Percentiles rank a stretch among this genome's conserved stretches.
These are phyloP conservation scores for Erythrophleum ivorense DNA, from an alignment of 331 rosid genomes.

Conservation along the genomic window DNA sequence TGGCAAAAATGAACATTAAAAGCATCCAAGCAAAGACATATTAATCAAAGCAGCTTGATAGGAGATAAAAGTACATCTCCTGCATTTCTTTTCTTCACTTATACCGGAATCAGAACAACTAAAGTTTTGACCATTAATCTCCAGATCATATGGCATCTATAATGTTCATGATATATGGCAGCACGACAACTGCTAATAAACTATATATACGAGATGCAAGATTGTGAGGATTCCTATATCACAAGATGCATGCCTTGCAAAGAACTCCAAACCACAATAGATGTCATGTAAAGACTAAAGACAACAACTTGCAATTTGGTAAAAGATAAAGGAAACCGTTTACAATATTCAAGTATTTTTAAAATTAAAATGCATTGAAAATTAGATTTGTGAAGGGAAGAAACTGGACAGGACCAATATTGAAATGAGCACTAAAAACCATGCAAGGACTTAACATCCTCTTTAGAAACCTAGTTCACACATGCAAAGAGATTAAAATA, in stretches of 20 bases:
- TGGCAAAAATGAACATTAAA: conserved; percentile 30
- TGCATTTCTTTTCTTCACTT: conserved; percentile 5
- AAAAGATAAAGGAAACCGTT: not conserved
- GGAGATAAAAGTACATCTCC: not conserved
- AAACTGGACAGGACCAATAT: not conserved
- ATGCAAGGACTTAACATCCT: not conserved
- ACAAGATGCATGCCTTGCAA: not conserved
- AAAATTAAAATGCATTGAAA: not conserved
- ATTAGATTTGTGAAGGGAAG: not conserved
- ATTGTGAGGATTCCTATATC: not conserved
- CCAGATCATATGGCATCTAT: not conserved
- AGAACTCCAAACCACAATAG: not conserved
- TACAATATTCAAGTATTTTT: not conserved
- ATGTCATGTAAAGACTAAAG: not conserved
- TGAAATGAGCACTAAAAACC: too few species aligned
- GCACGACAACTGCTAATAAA: not conserved
- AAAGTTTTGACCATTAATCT: not conserved
- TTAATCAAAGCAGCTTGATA: not conserved
- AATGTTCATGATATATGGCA: conserved; percentile 8
- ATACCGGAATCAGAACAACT: not conserved
- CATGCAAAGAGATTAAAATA: not conserved
- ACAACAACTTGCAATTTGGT: not conserved
- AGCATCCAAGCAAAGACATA: conserved; percentile 24
- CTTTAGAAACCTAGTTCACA: not conserved
- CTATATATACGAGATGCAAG: not conserved